These are phyloP conservation scores for Neofusicoccum sp. DNA, from an alignment of 2,329 filamentous ascomycete genomes.

Conservation along the genomic window DNA sequence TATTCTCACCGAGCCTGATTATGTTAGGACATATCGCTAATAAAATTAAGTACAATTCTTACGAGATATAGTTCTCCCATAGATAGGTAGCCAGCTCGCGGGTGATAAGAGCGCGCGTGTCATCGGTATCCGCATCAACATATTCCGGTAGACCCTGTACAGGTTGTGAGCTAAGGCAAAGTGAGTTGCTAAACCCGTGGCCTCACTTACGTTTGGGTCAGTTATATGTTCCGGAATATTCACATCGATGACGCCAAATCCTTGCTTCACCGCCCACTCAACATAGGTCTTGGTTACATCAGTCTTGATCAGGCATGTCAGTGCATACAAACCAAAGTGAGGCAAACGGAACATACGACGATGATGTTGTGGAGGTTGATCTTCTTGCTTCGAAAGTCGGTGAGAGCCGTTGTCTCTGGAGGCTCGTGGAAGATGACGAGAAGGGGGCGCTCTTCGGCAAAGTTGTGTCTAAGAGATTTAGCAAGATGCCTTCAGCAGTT, in stretches of 20 bases:
- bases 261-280: conserved; percentile 74
- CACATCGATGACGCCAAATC: conserved; percentile 83
- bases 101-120: conserved; percentile 44
- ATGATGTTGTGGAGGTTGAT: conserved; percentile 83
- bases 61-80: conserved; percentile 96
- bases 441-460: conserved; percentile 65
- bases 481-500: conserved; percentile 16
- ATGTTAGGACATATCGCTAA: conserved; percentile 9
- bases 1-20: conserved; percentile 55
- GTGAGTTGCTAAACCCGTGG: background rate
- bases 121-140: conserved; percentile 49
- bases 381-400: conserved; percentile 58
- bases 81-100: conserved; percentile 79
- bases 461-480: conserved; percentile 52
- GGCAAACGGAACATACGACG: conserved; percentile 62
- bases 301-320: conserved; percentile 54
- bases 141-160: conserved; percentile 34
- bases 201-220: conserved; percentile 55
- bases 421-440: conserved; percentile 90
- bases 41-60: conserved; percentile 24
- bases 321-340: conserved; percentile 20
- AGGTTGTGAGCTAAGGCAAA: conserved; percentile 16
- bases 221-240: conserved; percentile 81
- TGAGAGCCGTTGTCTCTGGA: conserved; percentile 45
- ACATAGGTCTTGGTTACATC: conserved; percentile 80